These are phyloP conservation scores for Geotrichum macrosporum DNA, from an alignment of 1,139 yeast genomes.

Conservation along the genomic window DNA sequence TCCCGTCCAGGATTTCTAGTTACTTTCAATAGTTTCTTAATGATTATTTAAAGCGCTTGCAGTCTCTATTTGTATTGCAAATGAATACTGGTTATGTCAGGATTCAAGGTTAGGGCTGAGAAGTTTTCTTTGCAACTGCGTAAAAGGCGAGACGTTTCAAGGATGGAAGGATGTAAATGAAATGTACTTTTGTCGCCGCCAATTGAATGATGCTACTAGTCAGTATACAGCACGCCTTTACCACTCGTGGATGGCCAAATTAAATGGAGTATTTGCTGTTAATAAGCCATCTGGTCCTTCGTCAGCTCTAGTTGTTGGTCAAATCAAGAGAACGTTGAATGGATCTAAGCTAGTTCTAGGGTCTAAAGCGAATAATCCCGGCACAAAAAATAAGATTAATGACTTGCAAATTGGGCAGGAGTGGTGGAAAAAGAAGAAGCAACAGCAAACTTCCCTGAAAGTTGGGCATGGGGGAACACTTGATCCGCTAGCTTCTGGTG, in stretches of 20 bases:
- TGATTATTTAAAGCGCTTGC: not conserved
- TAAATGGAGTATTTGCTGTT: constrained; percentile 78
- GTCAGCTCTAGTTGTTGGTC: constrained; percentile 66
- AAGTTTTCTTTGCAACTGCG: not conserved
- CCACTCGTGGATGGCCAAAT: not conserved
- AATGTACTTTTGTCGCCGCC: not conserved
- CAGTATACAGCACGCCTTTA: not conserved
- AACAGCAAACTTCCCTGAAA: constrained; percentile 56
- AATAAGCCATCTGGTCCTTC: constrained; percentile 85
- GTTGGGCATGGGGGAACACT: constrained; percentile 98
- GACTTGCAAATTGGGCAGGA: constrained; percentile 35
- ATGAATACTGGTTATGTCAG: not conserved
- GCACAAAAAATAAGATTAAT: constrained; percentile 33
- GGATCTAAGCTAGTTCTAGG: constrained; percentile 53
- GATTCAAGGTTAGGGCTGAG: not conserved
- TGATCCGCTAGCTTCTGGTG: constrained; percentile 93
- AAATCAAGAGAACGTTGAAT: constrained; percentile 59
- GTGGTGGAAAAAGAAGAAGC: constrained; percentile 46
- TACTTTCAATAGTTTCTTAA: no score
- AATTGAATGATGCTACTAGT: not conserved
- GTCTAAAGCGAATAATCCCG: constrained; percentile 25
- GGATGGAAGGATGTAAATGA: not conserved
- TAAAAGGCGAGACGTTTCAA: no score
- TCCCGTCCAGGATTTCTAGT: not conserved
- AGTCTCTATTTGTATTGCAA: no score